Percentiles rank a stretch among this genome's conserved stretches.
Conservation (phyloP, 495 filamentous ascomycete species). For the Aspergillus sclerotiicarbonarius region DNA sequence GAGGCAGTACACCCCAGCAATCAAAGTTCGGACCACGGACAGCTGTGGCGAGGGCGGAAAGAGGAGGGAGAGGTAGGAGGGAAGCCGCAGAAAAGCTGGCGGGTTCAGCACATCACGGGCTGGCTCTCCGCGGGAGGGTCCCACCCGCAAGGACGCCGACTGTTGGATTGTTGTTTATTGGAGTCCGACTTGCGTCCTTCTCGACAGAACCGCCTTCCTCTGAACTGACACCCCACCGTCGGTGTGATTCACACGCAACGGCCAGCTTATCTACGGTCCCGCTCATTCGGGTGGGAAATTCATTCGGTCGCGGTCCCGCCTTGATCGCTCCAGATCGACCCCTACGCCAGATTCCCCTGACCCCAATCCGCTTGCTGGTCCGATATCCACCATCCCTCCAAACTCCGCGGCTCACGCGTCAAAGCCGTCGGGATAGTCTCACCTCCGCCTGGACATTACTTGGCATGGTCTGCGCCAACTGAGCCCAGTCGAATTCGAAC, state of each 20-base stretch:
- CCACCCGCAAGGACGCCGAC: slow-evolving; percentile 18
- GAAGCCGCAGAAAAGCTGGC: not conserved
- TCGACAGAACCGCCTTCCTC: not conserved
- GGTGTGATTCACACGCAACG: not conserved
- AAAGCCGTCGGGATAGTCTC: slow-evolving; percentile 8
- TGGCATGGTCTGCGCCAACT: slow-evolving; percentile 39
- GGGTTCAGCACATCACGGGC: slow-evolving; percentile 14
- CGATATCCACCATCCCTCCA: slow-evolving; percentile 11
- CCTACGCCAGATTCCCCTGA: slow-evolving; percentile 24
- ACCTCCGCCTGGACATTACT: slow-evolving; percentile 1
- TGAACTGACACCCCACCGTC: not conserved
- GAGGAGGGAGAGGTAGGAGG: slow-evolving; percentile 6
- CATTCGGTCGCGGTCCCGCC: not conserved
- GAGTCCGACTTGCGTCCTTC: not conserved
- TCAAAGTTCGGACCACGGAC: slow-evolving; percentile 3
- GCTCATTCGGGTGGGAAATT: slow-evolving; percentile 1
- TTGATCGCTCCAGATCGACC: slow-evolving; percentile 1
- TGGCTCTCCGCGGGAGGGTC: slow-evolving; percentile 19
- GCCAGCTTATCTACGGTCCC: not conserved
- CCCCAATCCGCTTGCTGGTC: slow-evolving; percentile 14
- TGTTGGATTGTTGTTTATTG: slow-evolving; percentile 13
- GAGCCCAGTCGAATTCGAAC: slow-evolving; percentile 39
- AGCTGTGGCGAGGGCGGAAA: slow-evolving; percentile 11
- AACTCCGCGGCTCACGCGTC: slow-evolving; percentile 19
- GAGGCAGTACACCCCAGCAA: not conserved